Evolutionary conservation across 345 rosid genomes (phyloP), one percentile per base, ranked within the genome.

Genomic region (Camelina laxa): DNA sequence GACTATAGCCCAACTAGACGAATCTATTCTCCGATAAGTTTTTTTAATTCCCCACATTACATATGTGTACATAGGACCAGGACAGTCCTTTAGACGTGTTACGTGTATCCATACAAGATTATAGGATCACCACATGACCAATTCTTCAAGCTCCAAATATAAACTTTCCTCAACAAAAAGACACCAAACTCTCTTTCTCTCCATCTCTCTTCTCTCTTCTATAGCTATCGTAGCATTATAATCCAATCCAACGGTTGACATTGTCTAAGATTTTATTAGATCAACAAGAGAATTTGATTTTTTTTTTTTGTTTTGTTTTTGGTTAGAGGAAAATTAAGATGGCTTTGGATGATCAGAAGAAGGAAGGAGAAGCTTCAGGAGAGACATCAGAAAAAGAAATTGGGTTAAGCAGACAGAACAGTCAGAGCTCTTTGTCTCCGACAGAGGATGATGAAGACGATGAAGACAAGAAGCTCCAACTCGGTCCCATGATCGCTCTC

Each of bases 51-150:
- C 16, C 59, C 30, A 66, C n/a, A 57, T 33, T 33, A 33, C 36
- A 33, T 33, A 33, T 22, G 24, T 33, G 36, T 38, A 48, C 65
- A 67, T 27, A 11, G 20, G 72, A 47, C 33, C 19, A 11, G 20
- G 72, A 47, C 33, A 16, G 27, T 66, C 59, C 53, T 65, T 54
- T 12, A 60, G 41, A 49, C 54, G 68, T 59, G 56, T 49, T 33
- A 33, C 2, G 36, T 33, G 9, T 33, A 67, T 16, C 65, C 59
- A 60, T 60, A 22, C 76, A 77, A 74, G 73, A 79, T 73, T 60
- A 72, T 75, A 85, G 91, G 94, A 90, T 85, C 90, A 83, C 89
- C 96, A 82, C 91, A 89, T 79, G 93, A 89, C 87, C 76, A 5
- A 74, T 88, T 86, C 89, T 57, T 67, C 36, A 81, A 55, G 5